Percentiles rank a stretch among this genome's conserved stretches.
These are phyloP conservation scores for Amoeboaphelidium occidentale DNA, from an alignment of 371 early-diverging fungal genomes.

Conservation along the genomic window DNA sequence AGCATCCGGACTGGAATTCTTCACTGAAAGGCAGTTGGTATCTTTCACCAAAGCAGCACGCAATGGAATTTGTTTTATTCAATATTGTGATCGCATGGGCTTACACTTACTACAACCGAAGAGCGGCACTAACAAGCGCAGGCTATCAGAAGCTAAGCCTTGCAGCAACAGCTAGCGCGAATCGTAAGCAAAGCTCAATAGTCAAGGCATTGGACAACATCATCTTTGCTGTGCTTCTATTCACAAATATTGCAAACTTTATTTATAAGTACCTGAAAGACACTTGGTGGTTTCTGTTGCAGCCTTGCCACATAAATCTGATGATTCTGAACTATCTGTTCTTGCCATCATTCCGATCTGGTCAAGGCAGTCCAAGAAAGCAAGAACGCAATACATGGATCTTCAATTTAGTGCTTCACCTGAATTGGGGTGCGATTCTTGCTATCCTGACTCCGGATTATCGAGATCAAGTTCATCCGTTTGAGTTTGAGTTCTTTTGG, in stretches of 20 bases:
- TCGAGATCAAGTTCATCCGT: not conserved
- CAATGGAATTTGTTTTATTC: slow-evolving; percentile 22
- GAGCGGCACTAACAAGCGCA: slow-evolving; percentile 3
- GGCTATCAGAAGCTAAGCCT: not conserved
- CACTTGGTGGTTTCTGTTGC: not conserved
- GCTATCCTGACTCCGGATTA: not conserved
- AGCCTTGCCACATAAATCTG: not conserved
- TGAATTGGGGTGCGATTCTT: not conserved
- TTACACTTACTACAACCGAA: slow-evolving; percentile 15
- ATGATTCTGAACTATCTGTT: not conserved
- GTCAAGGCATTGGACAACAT: slow-evolving; percentile 17
- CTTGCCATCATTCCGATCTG: not conserved
- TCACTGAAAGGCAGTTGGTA: slow-evolving; percentile 11
- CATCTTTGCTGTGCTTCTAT: slow-evolving; percentile 13
- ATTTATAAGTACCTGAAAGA: not conserved
- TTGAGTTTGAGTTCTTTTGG: not conserved
- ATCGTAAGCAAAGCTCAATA: slow-evolving; percentile 5
- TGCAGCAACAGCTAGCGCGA: not conserved
- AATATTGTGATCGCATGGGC: slow-evolving; percentile 19
- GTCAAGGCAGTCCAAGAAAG: no score
- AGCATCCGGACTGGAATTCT: not conserved
- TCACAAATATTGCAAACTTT: not conserved
- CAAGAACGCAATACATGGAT: no score
- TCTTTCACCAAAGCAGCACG: slow-evolving; percentile 28
- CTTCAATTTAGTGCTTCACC: not conserved